Evolutionary conservation across 495 filamentous ascomycete species (phyloP), one percentile per base, ranked within the genome.

Genomic region (Aspergillus cristatus): DNA sequence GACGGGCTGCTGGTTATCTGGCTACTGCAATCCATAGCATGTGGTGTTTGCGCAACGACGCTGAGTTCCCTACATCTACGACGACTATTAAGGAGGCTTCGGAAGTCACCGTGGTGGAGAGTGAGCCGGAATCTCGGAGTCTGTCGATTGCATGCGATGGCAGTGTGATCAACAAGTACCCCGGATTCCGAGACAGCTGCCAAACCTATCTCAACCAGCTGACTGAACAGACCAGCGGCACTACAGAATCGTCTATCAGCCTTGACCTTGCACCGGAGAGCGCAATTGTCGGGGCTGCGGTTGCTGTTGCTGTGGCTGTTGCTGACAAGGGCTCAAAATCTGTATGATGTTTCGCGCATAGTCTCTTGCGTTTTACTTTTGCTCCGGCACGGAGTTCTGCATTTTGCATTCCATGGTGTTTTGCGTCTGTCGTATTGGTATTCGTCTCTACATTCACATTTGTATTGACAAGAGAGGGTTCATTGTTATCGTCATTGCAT

Each of bases 1-100:
- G 55, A 20, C 75, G 79, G 29, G 75, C 79, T 1, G 70, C 76
- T 0, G 76, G 67, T 8, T 82, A 79, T 47, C 59, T 82, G n/a
- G 73, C 79, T 6, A 72, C 75, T 0, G 75, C 71, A 20, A 72
- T 82, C 18, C 75, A 83, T 53, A 76, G 78, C 42, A 70, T 83
- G 45, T 79, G 76, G 63, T 63, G 61, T 11, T 53, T 83, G 16
- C 65, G 67, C 32, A 72, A 70, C 28, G 61, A 64, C 6, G 61
- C 67, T 8, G 74, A 79, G 56, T 51, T 37, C 48, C 55, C 14
- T 10, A 35, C 12, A 10, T 42, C 3, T 28, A 34, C 15, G 32
- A 49, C 14, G 57, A 54, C 6, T 35, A 45, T 0, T 44, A 67
- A 67, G 34, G 59, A 63, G 26, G 37, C 45, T 1, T 51, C 60